phyloP scores from a whole-genome alignment of 2,329 filamentous ascomycete genomes.

The Sarocladium brachiariae region DNA sequence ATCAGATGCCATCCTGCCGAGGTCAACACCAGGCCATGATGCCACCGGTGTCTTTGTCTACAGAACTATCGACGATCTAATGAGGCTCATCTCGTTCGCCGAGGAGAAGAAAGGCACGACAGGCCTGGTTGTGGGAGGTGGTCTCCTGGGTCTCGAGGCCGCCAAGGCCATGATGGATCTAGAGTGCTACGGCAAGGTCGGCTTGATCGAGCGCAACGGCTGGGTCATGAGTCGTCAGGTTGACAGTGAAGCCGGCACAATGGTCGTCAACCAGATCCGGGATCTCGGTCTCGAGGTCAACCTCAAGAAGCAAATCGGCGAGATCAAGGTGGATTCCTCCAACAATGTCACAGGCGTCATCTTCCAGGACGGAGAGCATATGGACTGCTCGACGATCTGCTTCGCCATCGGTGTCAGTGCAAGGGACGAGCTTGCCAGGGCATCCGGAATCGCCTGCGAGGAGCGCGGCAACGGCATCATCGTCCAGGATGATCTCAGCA shows the following conservation, averaged over 20 bases:
- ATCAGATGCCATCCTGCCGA: slow-evolving; percentile 70
- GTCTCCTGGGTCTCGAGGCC: slow-evolving; percentile 78
- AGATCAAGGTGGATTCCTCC: slow-evolving; percentile 59
- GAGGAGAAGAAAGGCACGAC: slow-evolving; percentile 57
- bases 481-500: slow-evolving; percentile 59
- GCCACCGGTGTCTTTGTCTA: slow-evolving; percentile 85
- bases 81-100: slow-evolving; percentile 67
- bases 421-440: slow-evolving; percentile 67
- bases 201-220: slow-evolving; percentile 71
- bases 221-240: slow-evolving; percentile 82
- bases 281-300: slow-evolving; percentile 74
- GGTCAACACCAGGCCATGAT: slow-evolving; percentile 67
- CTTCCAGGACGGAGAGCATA: slow-evolving; percentile 73
- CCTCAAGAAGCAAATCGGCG: slow-evolving; percentile 66
- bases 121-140: slow-evolving; percentile 76
- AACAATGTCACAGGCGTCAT: slow-evolving; percentile 66
- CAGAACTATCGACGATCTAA: slow-evolving; percentile 74
- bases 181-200: slow-evolving; percentile 64
- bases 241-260: slow-evolving; percentile 69
- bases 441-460: slow-evolving; percentile 64
- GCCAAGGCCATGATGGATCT: slow-evolving; percentile 90
- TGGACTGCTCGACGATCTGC: slow-evolving; percentile 75
- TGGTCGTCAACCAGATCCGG: slow-evolving; percentile 77
- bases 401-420: slow-evolving; percentile 85
- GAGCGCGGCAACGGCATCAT: slow-evolving; percentile 67